These are phyloP conservation scores for Blastomyces parvus DNA, from an alignment of 2,329 filamentous ascomycete genomes.

Conservation along the genomic window DNA sequence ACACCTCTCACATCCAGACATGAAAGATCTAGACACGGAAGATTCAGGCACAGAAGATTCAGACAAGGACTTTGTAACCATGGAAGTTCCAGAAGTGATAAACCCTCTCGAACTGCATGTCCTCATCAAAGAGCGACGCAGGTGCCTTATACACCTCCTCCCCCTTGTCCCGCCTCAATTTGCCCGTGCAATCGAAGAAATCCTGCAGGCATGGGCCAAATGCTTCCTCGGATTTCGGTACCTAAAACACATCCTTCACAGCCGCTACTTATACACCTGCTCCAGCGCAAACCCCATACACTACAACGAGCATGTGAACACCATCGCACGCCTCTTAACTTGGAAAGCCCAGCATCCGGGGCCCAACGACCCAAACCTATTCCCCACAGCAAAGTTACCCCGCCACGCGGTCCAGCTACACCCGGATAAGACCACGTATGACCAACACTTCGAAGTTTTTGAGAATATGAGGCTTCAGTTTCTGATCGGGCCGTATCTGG, in stretches of 20 bases:
- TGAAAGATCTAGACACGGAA: not conserved
- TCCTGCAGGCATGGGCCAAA: conserved; percentile 14
- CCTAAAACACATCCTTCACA: conserved; percentile 15
- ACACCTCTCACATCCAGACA: not conserved
- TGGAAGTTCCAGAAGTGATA: too few species aligned
- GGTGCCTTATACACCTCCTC: not conserved
- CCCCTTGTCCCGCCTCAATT: not conserved
- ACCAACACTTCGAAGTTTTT: conserved; percentile 11
- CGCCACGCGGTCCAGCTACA: conserved; percentile 18
- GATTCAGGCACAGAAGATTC: too few species aligned
- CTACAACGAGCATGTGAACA: conserved; percentile 16
- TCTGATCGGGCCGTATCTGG: conserved; percentile 11
- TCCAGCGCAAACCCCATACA: conserved; percentile 7
- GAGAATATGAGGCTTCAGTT: conserved; percentile 9
- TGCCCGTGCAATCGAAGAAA: conserved; percentile 11
- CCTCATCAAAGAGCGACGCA: not conserved
- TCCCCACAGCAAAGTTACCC: conserved; percentile 22
- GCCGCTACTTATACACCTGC: conserved; percentile 23
- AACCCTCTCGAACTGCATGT: not conserved
- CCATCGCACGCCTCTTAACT: conserved; percentile 21
- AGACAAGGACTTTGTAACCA: too few species aligned
- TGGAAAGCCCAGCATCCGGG: conserved; percentile 18
- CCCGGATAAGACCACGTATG: conserved; percentile 19
- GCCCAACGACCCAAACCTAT: not conserved
- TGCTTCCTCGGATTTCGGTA: conserved; percentile 15